phyloP scores from a whole-genome alignment of 1,284 basidiomycete genomes.

The Anthracocystis panici-leucophaei region DNA sequence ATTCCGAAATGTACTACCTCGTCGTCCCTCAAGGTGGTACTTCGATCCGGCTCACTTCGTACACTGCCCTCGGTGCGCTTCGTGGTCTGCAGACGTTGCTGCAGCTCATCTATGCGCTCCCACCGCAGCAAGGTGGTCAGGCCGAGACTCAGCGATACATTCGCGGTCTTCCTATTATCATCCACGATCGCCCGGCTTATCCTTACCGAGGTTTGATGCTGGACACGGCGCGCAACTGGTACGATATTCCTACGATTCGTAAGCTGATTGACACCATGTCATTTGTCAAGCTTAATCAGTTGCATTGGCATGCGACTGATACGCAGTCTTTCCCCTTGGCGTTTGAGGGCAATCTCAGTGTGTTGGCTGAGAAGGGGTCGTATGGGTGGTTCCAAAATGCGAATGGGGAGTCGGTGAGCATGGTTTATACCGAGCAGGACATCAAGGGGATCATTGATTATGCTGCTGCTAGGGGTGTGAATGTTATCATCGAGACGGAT shows the following conservation, averaged over 20 bases:
- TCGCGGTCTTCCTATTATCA: constrained; percentile 71
- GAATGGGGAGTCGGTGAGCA: constrained; percentile 15
- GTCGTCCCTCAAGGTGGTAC: constrained; percentile 76
- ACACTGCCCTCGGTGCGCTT: constrained; percentile 80
- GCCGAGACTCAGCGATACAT: constrained; percentile 69
- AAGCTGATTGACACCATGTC: constrained; percentile 86
- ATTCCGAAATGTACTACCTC: constrained; percentile 77
- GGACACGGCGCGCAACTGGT: constrained; percentile 81
- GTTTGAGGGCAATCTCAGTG: constrained; percentile 72
- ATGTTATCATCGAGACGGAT: constrained; percentile 79
- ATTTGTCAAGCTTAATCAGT: constrained; percentile 80
- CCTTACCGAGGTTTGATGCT: constrained; percentile 79
- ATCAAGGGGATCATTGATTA: constrained; percentile 78
- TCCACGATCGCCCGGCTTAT: constrained; percentile 71
- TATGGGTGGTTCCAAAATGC: constrained; percentile 73
- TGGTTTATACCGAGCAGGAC: constrained; percentile 76
- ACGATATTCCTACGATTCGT: constrained; percentile 74
- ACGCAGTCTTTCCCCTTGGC: constrained; percentile 77
- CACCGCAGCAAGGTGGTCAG: constrained; percentile 65
- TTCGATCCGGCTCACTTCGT: constrained; percentile 76
- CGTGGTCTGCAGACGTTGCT: constrained; percentile 85
- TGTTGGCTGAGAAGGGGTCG: constrained; percentile 78
- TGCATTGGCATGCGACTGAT: constrained; percentile 83
- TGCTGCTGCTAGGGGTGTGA: constrained; percentile 81
- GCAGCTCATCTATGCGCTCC: constrained; percentile 74